phyloP scores from a whole-genome alignment of 1,139 yeast species.

The Wickerhamomyces sp. region DNA sequence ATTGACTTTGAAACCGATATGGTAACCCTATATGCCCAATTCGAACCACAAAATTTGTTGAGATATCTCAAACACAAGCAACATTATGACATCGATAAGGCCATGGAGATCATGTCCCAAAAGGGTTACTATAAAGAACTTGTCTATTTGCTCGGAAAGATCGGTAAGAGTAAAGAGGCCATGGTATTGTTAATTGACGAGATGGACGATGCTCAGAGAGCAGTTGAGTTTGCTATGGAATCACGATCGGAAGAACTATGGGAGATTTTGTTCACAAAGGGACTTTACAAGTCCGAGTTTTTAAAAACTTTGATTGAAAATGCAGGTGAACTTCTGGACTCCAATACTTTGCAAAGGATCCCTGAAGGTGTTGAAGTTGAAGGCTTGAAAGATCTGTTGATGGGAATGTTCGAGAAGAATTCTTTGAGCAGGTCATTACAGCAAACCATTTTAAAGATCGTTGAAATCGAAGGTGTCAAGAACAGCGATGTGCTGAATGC shows the following conservation, averaged over 20 bases:
- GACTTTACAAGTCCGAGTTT: constrained; percentile 68
- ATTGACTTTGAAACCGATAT: constrained; percentile 61
- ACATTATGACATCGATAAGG: constrained; percentile 63
- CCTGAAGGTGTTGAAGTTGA: constrained; percentile 58
- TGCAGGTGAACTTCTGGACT: constrained; percentile 65
- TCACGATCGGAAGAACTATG: constrained; percentile 75
- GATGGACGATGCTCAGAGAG: constrained; percentile 71
- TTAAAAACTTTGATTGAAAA: constrained; percentile 68
- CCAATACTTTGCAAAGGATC: constrained; percentile 61
- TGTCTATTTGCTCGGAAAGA: constrained; percentile 75
- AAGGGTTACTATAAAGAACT: constrained; percentile 57
- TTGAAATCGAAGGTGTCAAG: constrained; percentile 51
- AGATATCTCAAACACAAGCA: constrained; percentile 45
- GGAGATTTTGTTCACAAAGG: constrained; percentile 67
- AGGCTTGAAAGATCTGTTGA: constrained; percentile 58
- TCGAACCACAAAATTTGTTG: constrained; percentile 46
- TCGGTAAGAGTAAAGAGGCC: constrained; percentile 78
- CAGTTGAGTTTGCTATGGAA: constrained; percentile 73
- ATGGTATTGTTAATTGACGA: constrained; percentile 70
- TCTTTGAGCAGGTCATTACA: constrained; percentile 56
- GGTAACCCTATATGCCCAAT: constrained; percentile 60
- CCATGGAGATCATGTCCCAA: constrained; percentile 58
- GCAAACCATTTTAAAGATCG: constrained; percentile 54
- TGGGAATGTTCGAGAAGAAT: constrained; percentile 60
- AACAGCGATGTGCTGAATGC: constrained; percentile 29